These are phyloP conservation scores for Macrophomina pseudophaseolina DNA, from an alignment of 2,329 filamentous ascomycete species.

Conservation along the genomic window DNA sequence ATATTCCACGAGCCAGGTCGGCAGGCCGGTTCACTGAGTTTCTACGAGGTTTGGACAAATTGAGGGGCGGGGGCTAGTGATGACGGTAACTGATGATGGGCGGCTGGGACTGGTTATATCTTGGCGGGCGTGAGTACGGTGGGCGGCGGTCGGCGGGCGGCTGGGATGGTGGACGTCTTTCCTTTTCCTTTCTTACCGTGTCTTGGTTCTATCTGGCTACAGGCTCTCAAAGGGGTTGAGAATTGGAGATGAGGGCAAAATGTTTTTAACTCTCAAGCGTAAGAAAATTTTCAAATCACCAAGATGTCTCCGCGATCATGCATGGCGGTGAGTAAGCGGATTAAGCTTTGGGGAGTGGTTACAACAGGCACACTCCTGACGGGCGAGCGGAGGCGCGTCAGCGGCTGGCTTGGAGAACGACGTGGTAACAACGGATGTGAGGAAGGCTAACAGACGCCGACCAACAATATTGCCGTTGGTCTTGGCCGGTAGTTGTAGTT, in stretches of 20 bases:
- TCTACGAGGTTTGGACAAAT: constrained; percentile 23
- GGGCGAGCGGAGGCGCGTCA: neutral
- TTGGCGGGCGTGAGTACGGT: constrained; percentile 13
- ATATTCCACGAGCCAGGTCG: constrained; percentile 10
- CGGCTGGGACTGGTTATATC: constrained; percentile 3
- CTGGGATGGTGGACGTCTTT: neutral
- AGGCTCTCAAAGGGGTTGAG: constrained; percentile 22
- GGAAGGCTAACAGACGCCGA: neutral
- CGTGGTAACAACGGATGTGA: neutral
- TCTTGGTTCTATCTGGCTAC: constrained; percentile 26
- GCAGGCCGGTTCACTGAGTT: neutral
- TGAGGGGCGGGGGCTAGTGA: neutral
- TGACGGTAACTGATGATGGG: neutral
- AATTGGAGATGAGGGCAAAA: constrained; percentile 24
- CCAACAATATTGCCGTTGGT: neutral
- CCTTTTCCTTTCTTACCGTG: constrained; percentile 20
- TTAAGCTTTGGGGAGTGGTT: neutral
- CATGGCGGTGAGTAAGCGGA: neutral
- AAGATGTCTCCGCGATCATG: constrained; percentile 1
- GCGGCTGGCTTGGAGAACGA: constrained; percentile 13
- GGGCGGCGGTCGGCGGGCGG: constrained; percentile 6
- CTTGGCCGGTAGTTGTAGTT: neutral
- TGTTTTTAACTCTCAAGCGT: constrained; percentile 6
- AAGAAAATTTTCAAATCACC: constrained; percentile 15
- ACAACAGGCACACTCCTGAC: neutral